phyloP scores from a whole-genome alignment of 78 protist species.

The Dictyostelium capitatum region DNA sequence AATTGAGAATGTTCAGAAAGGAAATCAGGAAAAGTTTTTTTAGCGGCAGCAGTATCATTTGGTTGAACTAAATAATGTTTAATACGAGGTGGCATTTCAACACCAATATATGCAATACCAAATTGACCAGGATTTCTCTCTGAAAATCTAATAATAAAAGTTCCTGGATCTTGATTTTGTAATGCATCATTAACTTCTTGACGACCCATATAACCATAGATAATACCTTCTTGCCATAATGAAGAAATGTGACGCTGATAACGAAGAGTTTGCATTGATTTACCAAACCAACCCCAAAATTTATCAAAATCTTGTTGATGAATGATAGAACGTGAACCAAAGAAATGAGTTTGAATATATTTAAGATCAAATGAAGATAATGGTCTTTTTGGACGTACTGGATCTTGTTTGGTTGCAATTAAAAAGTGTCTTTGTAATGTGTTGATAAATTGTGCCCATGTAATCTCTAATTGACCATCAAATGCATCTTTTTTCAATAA shows the following conservation, averaged over 20 bases:
- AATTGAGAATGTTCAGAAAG: slow-evolving; percentile 78
- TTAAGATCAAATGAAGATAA: slow-evolving; percentile 67
- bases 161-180: slow-evolving; percentile 73
- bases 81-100: slow-evolving; percentile 65
- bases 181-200: slow-evolving; percentile 83
- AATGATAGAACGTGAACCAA: slow-evolving; percentile 66
- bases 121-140: slow-evolving; percentile 84
- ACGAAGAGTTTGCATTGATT: slow-evolving; percentile 75
- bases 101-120: slow-evolving; percentile 82
- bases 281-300: slow-evolving; percentile 87
- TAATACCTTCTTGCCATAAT: slow-evolving; percentile 84
- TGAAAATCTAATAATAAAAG: slow-evolving; percentile 77
- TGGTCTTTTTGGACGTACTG: slow-evolving; percentile 75
- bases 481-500: slow-evolving; percentile 84
- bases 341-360: slow-evolving; percentile 74
- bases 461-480: slow-evolving; percentile 78
- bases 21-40: slow-evolving; percentile 85
- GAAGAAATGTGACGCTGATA: slow-evolving; percentile 80
- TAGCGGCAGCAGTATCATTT: slow-evolving; percentile 79
- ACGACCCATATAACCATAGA: slow-evolving; percentile 83
- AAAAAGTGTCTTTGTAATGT: slow-evolving; percentile 84
- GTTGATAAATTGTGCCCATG: slow-evolving; percentile 82
- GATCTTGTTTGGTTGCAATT: slow-evolving; percentile 84
- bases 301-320: slow-evolving; percentile 80
- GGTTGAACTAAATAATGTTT: slow-evolving; percentile 83